phyloP scores from a whole-genome alignment of 345 rosid genomes.

The Gynandropsis gynandra region DNA sequence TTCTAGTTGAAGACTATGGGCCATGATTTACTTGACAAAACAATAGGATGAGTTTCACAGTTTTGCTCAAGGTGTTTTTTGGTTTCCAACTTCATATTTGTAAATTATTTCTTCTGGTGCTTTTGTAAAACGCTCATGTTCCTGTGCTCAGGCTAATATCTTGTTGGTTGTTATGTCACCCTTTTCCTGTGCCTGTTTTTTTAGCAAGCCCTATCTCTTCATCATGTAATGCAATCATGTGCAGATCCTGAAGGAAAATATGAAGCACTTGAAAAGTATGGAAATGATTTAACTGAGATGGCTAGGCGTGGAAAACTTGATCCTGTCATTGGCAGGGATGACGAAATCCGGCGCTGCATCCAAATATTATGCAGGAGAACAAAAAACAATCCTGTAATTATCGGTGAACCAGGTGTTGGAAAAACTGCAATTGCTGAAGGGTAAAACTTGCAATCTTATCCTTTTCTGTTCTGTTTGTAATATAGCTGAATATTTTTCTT shows the following conservation, averaged over 20 bases:
- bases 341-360: constrained; percentile 82
- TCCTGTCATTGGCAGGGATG: constrained; percentile 87
- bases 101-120: too few relatives aligned
- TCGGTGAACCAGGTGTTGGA: constrained; percentile 95
- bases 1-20: neutral
- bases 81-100: neutral
- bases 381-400: constrained; percentile 88
- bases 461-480: neutral
- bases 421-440: constrained; percentile 92
- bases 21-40: neutral
- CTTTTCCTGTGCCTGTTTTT: neutral
- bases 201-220: neutral
- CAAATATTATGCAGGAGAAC: constrained; percentile 90
- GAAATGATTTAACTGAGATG: constrained; percentile 85
- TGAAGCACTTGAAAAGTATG: constrained; percentile 77
- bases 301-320: constrained; percentile 90
- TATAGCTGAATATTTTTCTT: too few relatives aligned
- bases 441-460: constrained; percentile 29
- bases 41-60: neutral
- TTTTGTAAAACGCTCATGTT: neutral
- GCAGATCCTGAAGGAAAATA: constrained; percentile 83
- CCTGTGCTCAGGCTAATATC: neutral
- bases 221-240: constrained; percentile 15
- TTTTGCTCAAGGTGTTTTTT: too few relatives aligned
- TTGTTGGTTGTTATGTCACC: neutral